Base-by-base conservation (phyloP, 78 protist species). In the Tieghemostelium lacteum region DNA sequence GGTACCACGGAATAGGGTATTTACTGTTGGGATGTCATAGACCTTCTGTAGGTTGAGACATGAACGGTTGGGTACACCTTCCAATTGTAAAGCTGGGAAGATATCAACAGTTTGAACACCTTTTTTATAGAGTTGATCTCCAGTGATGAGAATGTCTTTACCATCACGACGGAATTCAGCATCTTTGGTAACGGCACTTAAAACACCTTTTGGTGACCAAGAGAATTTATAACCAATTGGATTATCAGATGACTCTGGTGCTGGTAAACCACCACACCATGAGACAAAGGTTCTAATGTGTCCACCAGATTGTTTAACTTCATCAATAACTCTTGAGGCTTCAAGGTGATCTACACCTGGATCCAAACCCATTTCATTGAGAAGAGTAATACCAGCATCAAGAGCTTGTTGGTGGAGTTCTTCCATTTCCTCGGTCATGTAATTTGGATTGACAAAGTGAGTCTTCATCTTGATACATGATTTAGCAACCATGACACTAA, bases 261-360 rank as follows among this genome's bases (percentile, higher is more conserved):
- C 88, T 2, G 97, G 97, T 0, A 97, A 80, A 24, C 97, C 98
- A 61, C 98, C 98, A 72, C 96, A 93, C 92, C 78, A 88, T 19
- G 94, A 94, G 1, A 85, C 86, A 75, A 96, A 96, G 19, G 89
- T 63, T 45, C 88, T 65, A 54, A 97, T 76, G 33, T 26, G 83
- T 17, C 96, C 96, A 57, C 93, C 94, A 19, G 40, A 52, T 28
- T 22, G 52, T 12, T 57, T 12, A 20, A 55, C 76, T 3, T 78
- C 73, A 17, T 85, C 69, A 49, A 94, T 75, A 3, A 94, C 96
- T 52, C 86, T 50, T 14, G 57, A 26, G 22, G 95, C 94, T 42
- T 91, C 92, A 24, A 93, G 72, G 85, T 95, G 97, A 63, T 95
- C 97, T 37, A 89, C 75, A 36, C 97, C 97, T 60, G 97, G 97